A percentile compares a stretch with the other conserved stretches of the same genome.
Conservation (phyloP, 2,329 filamentous ascomycete species). For the Tolypocladium album region DNA sequence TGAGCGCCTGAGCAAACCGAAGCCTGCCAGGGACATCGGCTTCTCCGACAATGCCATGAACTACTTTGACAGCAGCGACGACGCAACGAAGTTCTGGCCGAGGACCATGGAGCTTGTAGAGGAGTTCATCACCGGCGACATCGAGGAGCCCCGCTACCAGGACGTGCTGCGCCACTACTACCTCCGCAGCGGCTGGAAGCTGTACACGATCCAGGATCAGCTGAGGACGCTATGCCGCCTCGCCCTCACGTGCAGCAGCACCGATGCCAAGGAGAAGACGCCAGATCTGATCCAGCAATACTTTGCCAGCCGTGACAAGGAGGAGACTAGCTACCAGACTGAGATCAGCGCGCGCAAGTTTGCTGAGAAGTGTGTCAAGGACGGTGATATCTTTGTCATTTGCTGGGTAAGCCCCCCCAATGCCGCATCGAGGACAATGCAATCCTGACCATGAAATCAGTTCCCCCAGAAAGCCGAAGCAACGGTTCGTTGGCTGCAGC, state of each 20-base stretch:
- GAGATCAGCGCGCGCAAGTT: slow-evolving; percentile 88
- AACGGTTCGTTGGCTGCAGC: slow-evolving; percentile 59
- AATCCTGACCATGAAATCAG: slow-evolving; percentile 22
- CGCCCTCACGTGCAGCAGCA: slow-evolving; percentile 71
- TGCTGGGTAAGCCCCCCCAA: slow-evolving; percentile 61
- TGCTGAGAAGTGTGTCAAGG: slow-evolving; percentile 86
- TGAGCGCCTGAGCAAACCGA: slow-evolving; percentile 58
- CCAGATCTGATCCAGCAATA: slow-evolving; percentile 84
- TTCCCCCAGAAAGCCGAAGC: slow-evolving; percentile 58
- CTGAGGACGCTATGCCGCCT: slow-evolving; percentile 72
- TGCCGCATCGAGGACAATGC: no score
- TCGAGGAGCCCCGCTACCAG: slow-evolving; percentile 76
- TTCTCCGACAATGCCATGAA: slow-evolving; percentile 70
- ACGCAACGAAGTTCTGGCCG: slow-evolving; percentile 64
- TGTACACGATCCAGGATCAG: slow-evolving; percentile 88
- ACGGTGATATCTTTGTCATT: slow-evolving; percentile 83
- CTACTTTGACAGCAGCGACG: slow-evolving; percentile 59
- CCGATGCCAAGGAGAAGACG: slow-evolving; percentile 86
- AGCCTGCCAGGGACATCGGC: slow-evolving; percentile 74
- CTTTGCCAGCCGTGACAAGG: slow-evolving; percentile 66
- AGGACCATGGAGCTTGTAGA: slow-evolving; percentile 80
- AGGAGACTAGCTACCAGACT: slow-evolving; percentile 79
- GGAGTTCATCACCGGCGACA: slow-evolving; percentile 70
- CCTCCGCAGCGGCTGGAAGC: slow-evolving; percentile 78
- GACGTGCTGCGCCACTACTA: slow-evolving; percentile 89